Conservation (phyloP, 1,139 yeast genomes). For the Kazachstania sp. region DNA sequence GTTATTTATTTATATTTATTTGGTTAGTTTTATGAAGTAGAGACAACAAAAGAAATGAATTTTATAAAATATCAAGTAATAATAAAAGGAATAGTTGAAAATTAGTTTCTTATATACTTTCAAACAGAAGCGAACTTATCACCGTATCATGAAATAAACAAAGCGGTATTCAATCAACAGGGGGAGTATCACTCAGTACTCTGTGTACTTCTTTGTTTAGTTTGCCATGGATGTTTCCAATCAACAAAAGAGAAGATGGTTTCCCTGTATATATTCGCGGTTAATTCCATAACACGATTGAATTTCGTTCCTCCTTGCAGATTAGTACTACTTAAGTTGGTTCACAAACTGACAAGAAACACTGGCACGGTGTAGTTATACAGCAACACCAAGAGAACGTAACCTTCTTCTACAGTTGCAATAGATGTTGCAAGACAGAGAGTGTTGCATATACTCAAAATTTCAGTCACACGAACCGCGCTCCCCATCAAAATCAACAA, state of each 20-base stretch:
- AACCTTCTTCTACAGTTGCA: no score
- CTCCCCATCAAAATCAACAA: no score
- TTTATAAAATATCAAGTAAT: neutral
- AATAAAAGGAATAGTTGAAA: neutral
- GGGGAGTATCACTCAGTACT: neutral
- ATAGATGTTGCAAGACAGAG: no score
- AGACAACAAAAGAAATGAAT: neutral
- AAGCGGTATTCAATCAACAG: neutral
- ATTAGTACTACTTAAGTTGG: neutral
- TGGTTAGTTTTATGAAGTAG: no score
- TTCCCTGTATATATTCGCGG: neutral
- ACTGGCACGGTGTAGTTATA: neutral
- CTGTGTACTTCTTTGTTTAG: neutral
- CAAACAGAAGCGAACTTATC: neutral
- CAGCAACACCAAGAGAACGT: neutral
- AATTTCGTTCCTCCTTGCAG: neutral
- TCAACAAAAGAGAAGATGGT: neutral
- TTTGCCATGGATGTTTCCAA: neutral
- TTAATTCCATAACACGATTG: neutral
- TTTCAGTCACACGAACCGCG: no score
- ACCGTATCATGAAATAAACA: neutral
- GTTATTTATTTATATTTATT: constrained; percentile 18
- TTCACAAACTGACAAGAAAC: neutral
- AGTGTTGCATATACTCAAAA: no score
- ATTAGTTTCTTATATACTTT: neutral